phyloP scores from a whole-genome alignment of 1,284 basidiomycete species.

The Pterulicium gracile region DNA sequence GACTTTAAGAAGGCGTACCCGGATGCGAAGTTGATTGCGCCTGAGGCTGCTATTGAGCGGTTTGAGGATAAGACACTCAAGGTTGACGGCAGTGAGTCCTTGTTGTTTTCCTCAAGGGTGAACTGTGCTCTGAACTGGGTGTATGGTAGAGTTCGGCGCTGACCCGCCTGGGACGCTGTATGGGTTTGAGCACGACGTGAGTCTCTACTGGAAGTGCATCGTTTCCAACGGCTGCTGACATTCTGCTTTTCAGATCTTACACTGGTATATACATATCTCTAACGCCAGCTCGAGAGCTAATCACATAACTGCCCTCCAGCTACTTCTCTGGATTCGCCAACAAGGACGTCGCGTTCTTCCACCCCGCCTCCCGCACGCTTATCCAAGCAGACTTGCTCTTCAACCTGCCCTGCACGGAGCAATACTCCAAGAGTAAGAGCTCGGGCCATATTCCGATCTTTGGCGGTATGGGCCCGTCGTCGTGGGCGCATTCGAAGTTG shows the following conservation, averaged over 20 bases:
- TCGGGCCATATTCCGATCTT: constrained; percentile 36
- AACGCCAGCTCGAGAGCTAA: constrained; percentile 3
- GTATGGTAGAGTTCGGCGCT: constrained; percentile 50
- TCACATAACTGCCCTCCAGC: too few species aligned
- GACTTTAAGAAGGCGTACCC: constrained; percentile 74
- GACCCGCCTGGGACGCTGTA: constrained; percentile 57
- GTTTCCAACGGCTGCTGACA: constrained; percentile 4
- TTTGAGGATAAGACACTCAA: constrained; percentile 30
- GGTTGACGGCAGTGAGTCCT: constrained; percentile 49
- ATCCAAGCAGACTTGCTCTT: constrained; percentile 85
- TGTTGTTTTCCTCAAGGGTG: constrained; percentile 3
- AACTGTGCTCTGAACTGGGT: constrained; percentile 6
- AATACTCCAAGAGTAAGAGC: constrained; percentile 49
- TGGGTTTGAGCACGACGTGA: constrained; percentile 76
- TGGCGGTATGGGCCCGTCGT: constrained; percentile 43
- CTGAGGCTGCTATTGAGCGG: constrained; percentile 39
- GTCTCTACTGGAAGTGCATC: constrained; percentile 12
- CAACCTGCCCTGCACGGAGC: constrained; percentile 83
- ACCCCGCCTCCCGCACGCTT: constrained; percentile 67
- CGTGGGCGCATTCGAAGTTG: constrained; percentile 47
- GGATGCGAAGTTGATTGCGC: constrained; percentile 63
- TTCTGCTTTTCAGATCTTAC: not conserved
- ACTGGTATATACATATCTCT: not conserved
- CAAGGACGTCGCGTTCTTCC: constrained; percentile 86
- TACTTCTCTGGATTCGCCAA: constrained; percentile 79